These are phyloP conservation scores for Spiraea crenata DNA, from an alignment of 331 rosid genomes.

Conservation along the genomic window DNA sequence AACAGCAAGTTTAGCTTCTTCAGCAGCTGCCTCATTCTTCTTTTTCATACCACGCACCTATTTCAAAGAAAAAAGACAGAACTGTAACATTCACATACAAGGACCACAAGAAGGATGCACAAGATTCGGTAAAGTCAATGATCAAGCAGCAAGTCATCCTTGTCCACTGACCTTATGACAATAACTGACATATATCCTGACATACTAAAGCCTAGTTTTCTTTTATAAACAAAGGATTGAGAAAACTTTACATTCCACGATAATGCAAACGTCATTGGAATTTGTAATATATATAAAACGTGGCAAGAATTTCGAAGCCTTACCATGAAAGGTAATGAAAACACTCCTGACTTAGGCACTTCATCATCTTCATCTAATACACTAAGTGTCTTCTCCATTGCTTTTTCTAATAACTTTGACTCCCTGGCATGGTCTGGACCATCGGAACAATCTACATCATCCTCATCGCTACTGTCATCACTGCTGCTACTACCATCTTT, in stretches of 20 bases:
- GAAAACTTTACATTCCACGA: background rate
- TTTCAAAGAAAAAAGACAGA: constrained; percentile 17
- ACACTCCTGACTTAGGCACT: constrained; percentile 74
- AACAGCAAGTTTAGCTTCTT: constrained; percentile 75
- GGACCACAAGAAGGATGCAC: background rate
- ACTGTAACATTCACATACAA: background rate
- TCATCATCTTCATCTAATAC: constrained; percentile 67
- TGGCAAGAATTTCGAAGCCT: constrained; percentile 20
- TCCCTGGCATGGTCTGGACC: constrained; percentile 53
- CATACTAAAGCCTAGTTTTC: background rate
- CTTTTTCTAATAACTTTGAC: constrained; percentile 56
- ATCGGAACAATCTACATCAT: constrained; percentile 41
- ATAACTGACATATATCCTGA: background rate
- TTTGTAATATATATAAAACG: constrained; percentile 7
- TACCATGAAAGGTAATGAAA: constrained; percentile 90
- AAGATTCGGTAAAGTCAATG: too few relatives aligned
- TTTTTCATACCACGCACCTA: constrained; percentile 83
- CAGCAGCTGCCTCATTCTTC: constrained; percentile 67
- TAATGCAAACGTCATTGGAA: background rate
- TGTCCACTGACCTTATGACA: background rate
- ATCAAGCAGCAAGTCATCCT: too few relatives aligned
- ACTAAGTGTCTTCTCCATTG: constrained; percentile 65
- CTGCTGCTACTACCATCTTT: constrained; percentile 63
- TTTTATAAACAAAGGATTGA: constrained; percentile 1
- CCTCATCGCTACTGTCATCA: constrained; percentile 65